phyloP scores from a whole-genome alignment of 192 early-diverging fungal genomes.

The Chytriomyces sp. region DNA sequence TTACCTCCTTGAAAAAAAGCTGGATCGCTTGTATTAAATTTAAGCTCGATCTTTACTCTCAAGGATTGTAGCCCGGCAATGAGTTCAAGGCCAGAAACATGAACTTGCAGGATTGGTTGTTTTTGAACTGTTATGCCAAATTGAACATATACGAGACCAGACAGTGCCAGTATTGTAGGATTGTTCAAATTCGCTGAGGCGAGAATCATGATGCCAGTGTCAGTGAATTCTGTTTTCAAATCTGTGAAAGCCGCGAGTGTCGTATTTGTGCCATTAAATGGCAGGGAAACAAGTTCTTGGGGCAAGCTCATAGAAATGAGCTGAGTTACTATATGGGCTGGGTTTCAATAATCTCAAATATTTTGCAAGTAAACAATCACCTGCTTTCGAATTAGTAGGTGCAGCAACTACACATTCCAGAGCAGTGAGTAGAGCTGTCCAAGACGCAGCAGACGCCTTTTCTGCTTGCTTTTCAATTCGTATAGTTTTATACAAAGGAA shows the following conservation, averaged over 20 bases:
- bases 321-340: background rate
- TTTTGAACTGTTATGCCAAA: constrained; percentile 37
- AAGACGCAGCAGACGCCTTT: too few relatives aligned
- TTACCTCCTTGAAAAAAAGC: too few relatives aligned
- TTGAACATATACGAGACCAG: constrained; percentile 19
- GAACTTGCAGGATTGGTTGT: constrained; percentile 13
- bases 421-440: too few relatives aligned
- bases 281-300: background rate
- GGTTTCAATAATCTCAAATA: background rate
- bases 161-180: constrained; percentile 33
- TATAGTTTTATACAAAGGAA: constrained; percentile 36
- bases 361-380: too few relatives aligned
- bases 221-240: constrained; percentile 33
- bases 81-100: constrained; percentile 31
- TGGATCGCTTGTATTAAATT: constrained; percentile 29
- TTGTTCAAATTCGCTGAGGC: constrained; percentile 38
- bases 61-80: constrained; percentile 28
- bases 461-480: background rate
- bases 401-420: too few relatives aligned
- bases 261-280: background rate
- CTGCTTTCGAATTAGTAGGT: too few relatives aligned
- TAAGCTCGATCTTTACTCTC: constrained; percentile 31
- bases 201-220: constrained; percentile 29
- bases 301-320: background rate
- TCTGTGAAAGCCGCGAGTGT: background rate